phyloP scores from a whole-genome alignment of 75 land plant species.

The Selaginella tamariscina region DNA sequence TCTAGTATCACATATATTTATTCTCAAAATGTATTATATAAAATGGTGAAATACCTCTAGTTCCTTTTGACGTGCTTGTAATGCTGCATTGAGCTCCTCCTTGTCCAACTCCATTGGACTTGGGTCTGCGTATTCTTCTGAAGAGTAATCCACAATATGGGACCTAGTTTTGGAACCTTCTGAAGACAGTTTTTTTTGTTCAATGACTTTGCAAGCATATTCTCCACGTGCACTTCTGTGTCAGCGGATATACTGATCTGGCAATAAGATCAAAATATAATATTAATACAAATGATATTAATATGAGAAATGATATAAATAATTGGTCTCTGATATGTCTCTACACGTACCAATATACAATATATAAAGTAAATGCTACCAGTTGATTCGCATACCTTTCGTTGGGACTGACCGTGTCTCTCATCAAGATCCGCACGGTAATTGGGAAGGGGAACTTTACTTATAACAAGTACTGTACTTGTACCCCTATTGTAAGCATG shows the following conservation, averaged over 20 bases:
- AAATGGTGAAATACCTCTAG: too few relatives aligned
- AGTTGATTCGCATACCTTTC: constrained; percentile 57
- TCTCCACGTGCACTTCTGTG: constrained; percentile 64
- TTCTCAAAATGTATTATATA: too few relatives aligned
- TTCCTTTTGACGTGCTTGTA: constrained; percentile 40
- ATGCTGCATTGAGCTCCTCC: constrained; percentile 35
- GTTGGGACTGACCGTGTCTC: constrained; percentile 79
- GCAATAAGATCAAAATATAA: neutral
- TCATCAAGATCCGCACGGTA: constrained; percentile 93
- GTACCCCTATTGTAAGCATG: constrained; percentile 88
- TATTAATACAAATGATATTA: too few relatives aligned
- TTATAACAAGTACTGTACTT: constrained; percentile 57
- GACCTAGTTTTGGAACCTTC: too few relatives aligned
- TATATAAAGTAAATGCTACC: neutral
- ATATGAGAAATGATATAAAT: too few relatives aligned
- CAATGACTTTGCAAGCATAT: constrained; percentile 32
- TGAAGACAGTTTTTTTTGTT: constrained; percentile 25
- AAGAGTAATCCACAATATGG: too few relatives aligned
- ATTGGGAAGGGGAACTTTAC: constrained; percentile 83
- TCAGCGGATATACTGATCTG: constrained; percentile 77
- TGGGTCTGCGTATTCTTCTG: too few relatives aligned
- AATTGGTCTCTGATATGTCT: too few relatives aligned
- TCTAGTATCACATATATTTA: too few relatives aligned
- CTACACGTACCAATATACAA: too few relatives aligned
- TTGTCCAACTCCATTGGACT: constrained; percentile 25